Evolutionary conservation across 768 basidiomycete genomes (phyloP).

Genomic region (Pulveroboletus frians): DNA sequence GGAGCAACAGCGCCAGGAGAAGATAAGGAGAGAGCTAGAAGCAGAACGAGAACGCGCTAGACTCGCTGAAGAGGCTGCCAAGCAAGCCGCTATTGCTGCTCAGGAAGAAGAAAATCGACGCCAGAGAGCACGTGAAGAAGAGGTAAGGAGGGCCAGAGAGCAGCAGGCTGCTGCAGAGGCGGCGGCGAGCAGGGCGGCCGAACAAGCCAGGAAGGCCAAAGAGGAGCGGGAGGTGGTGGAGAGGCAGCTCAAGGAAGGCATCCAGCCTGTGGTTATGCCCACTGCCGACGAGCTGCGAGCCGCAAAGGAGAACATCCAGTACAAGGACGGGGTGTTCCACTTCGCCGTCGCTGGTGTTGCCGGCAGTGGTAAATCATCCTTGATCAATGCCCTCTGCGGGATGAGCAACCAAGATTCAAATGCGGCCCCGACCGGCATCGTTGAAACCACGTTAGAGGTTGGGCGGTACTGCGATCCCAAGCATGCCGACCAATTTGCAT

Average conservation of each 20-base stretch:
- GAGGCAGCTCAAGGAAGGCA: constrained; percentile 21
- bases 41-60: constrained; percentile 17
- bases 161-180: constrained; percentile 21
- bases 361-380: constrained; percentile 30
- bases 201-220: constrained; percentile 20
- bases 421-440: constrained; percentile 31
- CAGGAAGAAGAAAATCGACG: constrained; percentile 23
- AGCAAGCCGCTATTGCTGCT: constrained; percentile 20
- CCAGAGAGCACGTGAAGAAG: constrained; percentile 18
- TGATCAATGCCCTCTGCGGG: constrained; percentile 33
- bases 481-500: constrained; percentile 23
- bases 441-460: constrained; percentile 29
- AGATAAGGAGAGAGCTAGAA: constrained; percentile 14
- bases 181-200: constrained; percentile 19
- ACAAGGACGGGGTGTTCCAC: constrained; percentile 28
- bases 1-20: constrained; percentile 21
- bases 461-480: constrained; percentile 28
- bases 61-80: constrained; percentile 22
- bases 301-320: constrained; percentile 22
- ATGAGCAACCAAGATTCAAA: constrained; percentile 20
- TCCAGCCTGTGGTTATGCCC: constrained; percentile 29
- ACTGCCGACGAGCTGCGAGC: constrained; percentile 23
- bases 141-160: constrained; percentile 12
- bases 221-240: constrained; percentile 21
- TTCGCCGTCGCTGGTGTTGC: constrained; percentile 28